phyloP scores from a whole-genome alignment of 306 rosid genomes.

The Quercus aquifolioides region DNA sequence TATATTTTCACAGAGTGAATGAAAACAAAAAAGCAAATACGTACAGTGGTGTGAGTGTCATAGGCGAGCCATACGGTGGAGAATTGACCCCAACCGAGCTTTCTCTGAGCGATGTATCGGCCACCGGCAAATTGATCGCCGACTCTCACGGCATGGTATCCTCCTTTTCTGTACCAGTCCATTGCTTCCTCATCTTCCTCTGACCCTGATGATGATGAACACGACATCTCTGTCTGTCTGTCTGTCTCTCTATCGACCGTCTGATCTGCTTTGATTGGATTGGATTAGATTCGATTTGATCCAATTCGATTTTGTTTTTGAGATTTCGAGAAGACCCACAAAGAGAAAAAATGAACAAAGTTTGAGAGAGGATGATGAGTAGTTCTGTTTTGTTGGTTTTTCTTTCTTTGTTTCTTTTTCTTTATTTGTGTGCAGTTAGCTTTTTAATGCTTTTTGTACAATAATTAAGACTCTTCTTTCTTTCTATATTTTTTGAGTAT shows the following conservation, averaged over 20 bases:
- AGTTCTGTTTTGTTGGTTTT: too few species aligned
- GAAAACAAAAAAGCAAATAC: conserved; percentile 1
- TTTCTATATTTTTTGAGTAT: not conserved
- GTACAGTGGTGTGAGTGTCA: conserved; percentile 67
- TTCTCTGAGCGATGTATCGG: conserved; percentile 83
- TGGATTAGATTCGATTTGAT: not conserved
- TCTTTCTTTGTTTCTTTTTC: too few species aligned
- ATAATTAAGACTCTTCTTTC: not conserved
- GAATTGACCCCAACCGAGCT: conserved; percentile 97
- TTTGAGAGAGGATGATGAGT: not conserved
- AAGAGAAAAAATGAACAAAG: not conserved
- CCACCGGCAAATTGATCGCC: conserved; percentile 92
- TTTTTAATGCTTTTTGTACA: not conserved
- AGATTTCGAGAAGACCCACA: not conserved
- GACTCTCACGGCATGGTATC: conserved; percentile 88
- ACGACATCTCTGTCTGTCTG: conserved; percentile 53
- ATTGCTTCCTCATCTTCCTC: conserved; percentile 95
- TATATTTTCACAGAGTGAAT: not conserved
- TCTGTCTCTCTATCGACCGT: conserved; percentile 11
- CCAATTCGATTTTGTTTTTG: not conserved
- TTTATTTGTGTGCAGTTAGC: not conserved
- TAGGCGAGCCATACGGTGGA: conserved; percentile 99
- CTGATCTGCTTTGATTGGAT: conserved; percentile 8
- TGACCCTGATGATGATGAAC: conserved; percentile 89
- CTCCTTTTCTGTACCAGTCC: conserved; percentile 92